These are phyloP conservation scores for Talaromyces proteolyticus DNA, from an alignment of 495 filamentous ascomycete species.

Conservation along the genomic window DNA sequence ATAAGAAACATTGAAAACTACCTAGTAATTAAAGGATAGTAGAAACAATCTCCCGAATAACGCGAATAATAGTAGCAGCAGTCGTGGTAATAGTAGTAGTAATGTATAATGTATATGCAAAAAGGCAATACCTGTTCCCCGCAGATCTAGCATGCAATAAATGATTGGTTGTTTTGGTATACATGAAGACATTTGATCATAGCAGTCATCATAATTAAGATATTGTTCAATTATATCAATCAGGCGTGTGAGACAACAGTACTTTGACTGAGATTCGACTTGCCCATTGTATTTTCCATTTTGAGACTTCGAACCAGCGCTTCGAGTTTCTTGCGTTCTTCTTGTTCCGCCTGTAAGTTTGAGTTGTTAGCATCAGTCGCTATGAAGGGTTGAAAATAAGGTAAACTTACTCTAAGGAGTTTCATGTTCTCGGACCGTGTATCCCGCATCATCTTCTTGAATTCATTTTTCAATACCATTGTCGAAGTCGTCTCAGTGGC, in stretches of 20 bases:
- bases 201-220: neutral
- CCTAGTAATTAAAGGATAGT: too few relatives aligned
- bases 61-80: too few relatives aligned
- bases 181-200: neutral
- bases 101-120: neutral
- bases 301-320: slow-evolving; percentile 48
- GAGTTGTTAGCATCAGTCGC: slow-evolving; percentile 10
- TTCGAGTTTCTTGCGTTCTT: slow-evolving; percentile 63
- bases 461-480: slow-evolving; percentile 71
- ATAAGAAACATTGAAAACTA: too few relatives aligned
- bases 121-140: neutral
- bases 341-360: slow-evolving; percentile 57
- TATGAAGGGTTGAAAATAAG: neutral
- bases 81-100: too few relatives aligned
- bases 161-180: neutral
- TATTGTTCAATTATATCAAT: slow-evolving; percentile 12
- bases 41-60: too few relatives aligned
- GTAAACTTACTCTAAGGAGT: slow-evolving; percentile 55
- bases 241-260: slow-evolving; percentile 41
- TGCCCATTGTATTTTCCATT: slow-evolving; percentile 48
- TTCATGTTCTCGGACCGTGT: slow-evolving; percentile 66
- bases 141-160: neutral
- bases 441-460: slow-evolving; percentile 89
- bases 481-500: slow-evolving; percentile 57
- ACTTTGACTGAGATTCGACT: slow-evolving; percentile 44